These are phyloP conservation scores for Aureobasidium sp. DNA, from an alignment of 2,329 filamentous ascomycete species.

Conservation along the genomic window DNA sequence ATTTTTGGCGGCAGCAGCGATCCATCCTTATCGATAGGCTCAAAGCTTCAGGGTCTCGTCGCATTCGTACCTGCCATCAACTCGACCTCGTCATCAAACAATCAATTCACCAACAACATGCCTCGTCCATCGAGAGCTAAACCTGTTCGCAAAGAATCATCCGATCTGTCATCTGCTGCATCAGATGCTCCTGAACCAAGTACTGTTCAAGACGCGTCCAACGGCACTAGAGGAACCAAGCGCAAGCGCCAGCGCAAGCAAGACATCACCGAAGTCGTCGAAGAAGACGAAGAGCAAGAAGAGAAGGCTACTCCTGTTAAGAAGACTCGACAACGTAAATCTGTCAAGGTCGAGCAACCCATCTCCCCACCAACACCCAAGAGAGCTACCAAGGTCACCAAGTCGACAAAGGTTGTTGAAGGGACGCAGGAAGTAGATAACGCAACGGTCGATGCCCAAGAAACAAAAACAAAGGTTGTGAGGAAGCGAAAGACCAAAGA, in stretches of 20 bases:
- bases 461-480: slow-evolving; percentile 22
- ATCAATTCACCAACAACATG: slow-evolving; percentile 4
- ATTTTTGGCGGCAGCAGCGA: slow-evolving; percentile 6
- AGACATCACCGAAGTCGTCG: slow-evolving; percentile 11
- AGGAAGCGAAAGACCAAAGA: slow-evolving; percentile 51
- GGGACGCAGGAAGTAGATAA: slow-evolving; percentile 15
- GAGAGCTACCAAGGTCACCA: background rate
- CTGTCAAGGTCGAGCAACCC: slow-evolving; percentile 3
- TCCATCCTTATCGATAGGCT: background rate
- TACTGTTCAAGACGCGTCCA: background rate
- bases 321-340: slow-evolving; percentile 16
- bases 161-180: slow-evolving; percentile 12
- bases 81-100: background rate
- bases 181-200: background rate
- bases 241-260: slow-evolving; percentile 11
- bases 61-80: background rate
- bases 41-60: slow-evolving; percentile 13
- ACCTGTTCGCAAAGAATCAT: slow-evolving; percentile 10
- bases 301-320: slow-evolving; percentile 16
- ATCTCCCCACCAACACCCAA: background rate
- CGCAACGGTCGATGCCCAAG: slow-evolving; percentile 14
- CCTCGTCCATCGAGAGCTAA: background rate
- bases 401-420: slow-evolving; percentile 16
- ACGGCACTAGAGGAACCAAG: slow-evolving; percentile 7
- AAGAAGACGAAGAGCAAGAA: slow-evolving; percentile 13